Base-by-base conservation (phyloP, 2,329 filamentous ascomycete species). In the Lachnellula subtilissima region DNA sequence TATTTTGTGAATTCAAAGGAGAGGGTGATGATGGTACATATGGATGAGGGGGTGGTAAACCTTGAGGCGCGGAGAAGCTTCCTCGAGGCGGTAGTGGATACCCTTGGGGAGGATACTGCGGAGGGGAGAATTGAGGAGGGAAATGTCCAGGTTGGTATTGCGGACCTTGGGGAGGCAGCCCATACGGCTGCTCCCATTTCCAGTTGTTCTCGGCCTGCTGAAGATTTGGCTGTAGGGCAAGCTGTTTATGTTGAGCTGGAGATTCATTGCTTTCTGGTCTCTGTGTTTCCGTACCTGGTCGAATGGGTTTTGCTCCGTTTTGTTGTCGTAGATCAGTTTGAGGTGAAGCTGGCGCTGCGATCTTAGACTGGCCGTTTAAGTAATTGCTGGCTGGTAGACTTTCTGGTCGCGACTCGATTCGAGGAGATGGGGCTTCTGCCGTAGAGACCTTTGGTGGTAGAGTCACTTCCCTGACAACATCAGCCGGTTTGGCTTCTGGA, bases 1-100 rank as follows among this genome's bases (percentile, higher is more conserved):
- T 59, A 4, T 58, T 53, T 37, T 60, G 58, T 14, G 58, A 37
- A 43, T 65, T 64, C 3, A 65, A 37, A 17, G 67, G 68, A 45
- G 68, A 69, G n/a, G 67, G 68, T 42, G 68, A 69, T 48, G 67
- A 70, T 48, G 68, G 68, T 40, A 69, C 57, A 60, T 63, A 64
- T 40, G 58, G 59, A 52, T 65, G 65, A 42, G 65, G 63, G 39
- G 63, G 63, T 50, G 62, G 64, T 19, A 68, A 39, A 11, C 56
- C 57, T 53, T 66, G 63, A 17, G 67, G 62, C 52, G 58, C 58
- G 15, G 67, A 57, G 48, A 67, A 64, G 15, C 64, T 63, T 46
- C 66, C 62, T 47, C 60, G 52, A 36, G 54, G 54, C 45, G 54
- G 52, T 14, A 42, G 52, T 25, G 37, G 17, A 40, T 37, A 53